These are phyloP conservation scores for Ustilago vetiveriae DNA, from an alignment of 1,284 basidiomycete species.

Conservation along the genomic window DNA sequence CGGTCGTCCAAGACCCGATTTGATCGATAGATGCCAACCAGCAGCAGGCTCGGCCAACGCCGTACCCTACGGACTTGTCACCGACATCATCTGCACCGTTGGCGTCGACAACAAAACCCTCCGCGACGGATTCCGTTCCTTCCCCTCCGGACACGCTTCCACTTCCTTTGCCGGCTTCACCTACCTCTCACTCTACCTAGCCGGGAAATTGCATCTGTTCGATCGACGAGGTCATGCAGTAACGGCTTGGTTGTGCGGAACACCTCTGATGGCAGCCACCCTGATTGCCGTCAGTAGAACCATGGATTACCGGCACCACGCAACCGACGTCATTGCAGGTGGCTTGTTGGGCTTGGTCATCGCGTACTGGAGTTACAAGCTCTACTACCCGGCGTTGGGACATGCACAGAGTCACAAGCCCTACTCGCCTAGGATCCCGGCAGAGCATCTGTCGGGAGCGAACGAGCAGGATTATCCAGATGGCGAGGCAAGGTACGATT, in stretches of 20 bases:
- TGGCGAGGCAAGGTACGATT: slow-evolving; percentile 1
- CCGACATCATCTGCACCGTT: slow-evolving; percentile 80
- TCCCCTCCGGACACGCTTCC: slow-evolving; percentile 91
- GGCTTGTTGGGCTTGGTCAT: slow-evolving; percentile 78
- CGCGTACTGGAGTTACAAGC: slow-evolving; percentile 70
- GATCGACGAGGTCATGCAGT: slow-evolving; percentile 82
- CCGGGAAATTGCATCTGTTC: slow-evolving; percentile 86
- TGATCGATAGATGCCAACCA: slow-evolving; percentile 80
- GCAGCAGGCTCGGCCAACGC: slow-evolving; percentile 73
- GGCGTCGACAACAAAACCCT: slow-evolving; percentile 22
- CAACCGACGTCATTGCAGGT: slow-evolving; percentile 79
- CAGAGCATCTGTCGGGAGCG: slow-evolving; percentile 15
- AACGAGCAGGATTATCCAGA: neutral
- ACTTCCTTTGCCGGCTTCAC: slow-evolving; percentile 92
- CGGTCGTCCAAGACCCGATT: slow-evolving; percentile 78
- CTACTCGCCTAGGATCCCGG: slow-evolving; percentile 45
- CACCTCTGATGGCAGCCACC: slow-evolving; percentile 80
- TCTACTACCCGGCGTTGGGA: slow-evolving; percentile 52
- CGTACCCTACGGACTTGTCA: slow-evolving; percentile 76
- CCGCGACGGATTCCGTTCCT: slow-evolving; percentile 81
- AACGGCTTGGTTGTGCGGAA: slow-evolving; percentile 84
- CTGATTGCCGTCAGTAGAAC: slow-evolving; percentile 79
- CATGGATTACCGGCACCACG: slow-evolving; percentile 69
- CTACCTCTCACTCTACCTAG: slow-evolving; percentile 81
- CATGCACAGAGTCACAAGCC: slow-evolving; percentile 52